These are phyloP conservation scores for Verticillium longisporum DNA, from an alignment of 2,329 filamentous ascomycete species.

Conservation along the genomic window DNA sequence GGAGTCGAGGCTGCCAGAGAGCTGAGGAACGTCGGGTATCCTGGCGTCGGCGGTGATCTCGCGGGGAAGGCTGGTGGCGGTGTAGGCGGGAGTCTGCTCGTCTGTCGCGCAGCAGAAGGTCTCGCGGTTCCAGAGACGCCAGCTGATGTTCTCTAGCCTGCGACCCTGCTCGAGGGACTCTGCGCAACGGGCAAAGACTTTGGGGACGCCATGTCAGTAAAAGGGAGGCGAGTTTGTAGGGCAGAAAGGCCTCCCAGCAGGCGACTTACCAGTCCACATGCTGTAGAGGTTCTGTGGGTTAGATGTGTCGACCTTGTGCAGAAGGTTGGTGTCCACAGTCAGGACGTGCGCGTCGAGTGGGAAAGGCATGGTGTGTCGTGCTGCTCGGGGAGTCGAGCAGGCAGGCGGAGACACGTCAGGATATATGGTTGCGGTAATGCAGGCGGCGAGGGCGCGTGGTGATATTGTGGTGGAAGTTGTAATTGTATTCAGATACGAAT, in stretches of 20 bases:
- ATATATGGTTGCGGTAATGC: constrained; percentile 13
- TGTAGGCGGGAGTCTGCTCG: constrained; percentile 38
- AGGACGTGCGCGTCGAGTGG: constrained; percentile 79
- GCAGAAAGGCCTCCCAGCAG: neutral
- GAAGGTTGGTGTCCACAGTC: constrained; percentile 83
- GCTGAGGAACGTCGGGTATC: constrained; percentile 56
- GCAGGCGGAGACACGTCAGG: constrained; percentile 1
- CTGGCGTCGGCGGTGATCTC: constrained; percentile 36
- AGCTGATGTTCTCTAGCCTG: constrained; percentile 89
- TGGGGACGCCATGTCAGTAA: constrained; percentile 4
- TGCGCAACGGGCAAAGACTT: constrained; percentile 91
- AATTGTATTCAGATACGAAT: neutral
- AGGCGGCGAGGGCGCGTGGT: constrained; percentile 10
- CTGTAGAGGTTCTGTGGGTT: constrained; percentile 91
- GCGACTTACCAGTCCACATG: constrained; percentile 86
- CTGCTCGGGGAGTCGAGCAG: constrained; percentile 21
- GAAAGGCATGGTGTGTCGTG: constrained; percentile 63
- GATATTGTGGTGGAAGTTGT: neutral
- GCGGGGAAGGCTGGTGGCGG: constrained; percentile 37
- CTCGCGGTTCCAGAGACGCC: constrained; percentile 91
- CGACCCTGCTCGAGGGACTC: constrained; percentile 90
- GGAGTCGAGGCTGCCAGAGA: constrained; percentile 74
- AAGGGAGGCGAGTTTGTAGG: constrained; percentile 2
- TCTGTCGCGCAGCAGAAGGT: constrained; percentile 77
- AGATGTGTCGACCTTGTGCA: constrained; percentile 89